These are phyloP conservation scores for Candida schatavii DNA, from an alignment of 805 yeast species.

Conservation along the genomic window DNA sequence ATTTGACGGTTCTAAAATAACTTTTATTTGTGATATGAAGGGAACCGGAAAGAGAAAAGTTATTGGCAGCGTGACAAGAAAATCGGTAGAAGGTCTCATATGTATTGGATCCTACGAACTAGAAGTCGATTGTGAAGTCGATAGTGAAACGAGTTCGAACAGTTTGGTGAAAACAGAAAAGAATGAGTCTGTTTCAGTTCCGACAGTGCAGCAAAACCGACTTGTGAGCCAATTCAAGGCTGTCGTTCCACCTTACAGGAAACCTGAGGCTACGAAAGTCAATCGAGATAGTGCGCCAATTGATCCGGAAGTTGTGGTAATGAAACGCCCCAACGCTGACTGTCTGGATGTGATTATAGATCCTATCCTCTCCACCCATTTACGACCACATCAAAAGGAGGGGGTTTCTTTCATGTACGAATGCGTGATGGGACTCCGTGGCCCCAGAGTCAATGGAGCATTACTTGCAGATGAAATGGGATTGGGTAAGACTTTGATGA, in stretches of 20 bases:
- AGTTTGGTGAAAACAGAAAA: conserved; percentile 2
- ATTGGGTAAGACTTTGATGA: conserved; percentile 67
- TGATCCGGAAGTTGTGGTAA: conserved; percentile 35
- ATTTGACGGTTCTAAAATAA: conserved; percentile 22
- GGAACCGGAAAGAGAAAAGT: conserved; percentile 19
- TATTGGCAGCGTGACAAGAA: conserved; percentile 22
- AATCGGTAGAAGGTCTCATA: conserved; percentile 38
- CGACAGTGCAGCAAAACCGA: not conserved
- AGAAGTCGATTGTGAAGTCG: conserved; percentile 52
- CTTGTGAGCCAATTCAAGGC: not conserved
- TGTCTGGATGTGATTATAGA: conserved; percentile 55
- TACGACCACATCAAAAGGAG: conserved; percentile 85
- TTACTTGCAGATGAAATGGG: conserved; percentile 98
- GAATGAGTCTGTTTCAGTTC: not conserved
- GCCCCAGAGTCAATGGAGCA: conserved; percentile 60
- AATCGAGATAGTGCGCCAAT: too few relatives aligned
- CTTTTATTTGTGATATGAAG: conserved; percentile 30
- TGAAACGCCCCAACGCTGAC: conserved; percentile 28
- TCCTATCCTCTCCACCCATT: conserved; percentile 46
- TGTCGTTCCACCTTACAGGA: conserved; percentile 3
- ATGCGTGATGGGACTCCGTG: conserved; percentile 70
- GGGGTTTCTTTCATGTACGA: conserved; percentile 82
- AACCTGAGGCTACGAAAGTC: conserved; percentile 34
- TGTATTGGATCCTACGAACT: conserved; percentile 59
- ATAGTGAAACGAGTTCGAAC: conserved; percentile 4